Evolutionary conservation across 257 asterid species (phyloP).

Genomic region (Solanum chilense): DNA sequence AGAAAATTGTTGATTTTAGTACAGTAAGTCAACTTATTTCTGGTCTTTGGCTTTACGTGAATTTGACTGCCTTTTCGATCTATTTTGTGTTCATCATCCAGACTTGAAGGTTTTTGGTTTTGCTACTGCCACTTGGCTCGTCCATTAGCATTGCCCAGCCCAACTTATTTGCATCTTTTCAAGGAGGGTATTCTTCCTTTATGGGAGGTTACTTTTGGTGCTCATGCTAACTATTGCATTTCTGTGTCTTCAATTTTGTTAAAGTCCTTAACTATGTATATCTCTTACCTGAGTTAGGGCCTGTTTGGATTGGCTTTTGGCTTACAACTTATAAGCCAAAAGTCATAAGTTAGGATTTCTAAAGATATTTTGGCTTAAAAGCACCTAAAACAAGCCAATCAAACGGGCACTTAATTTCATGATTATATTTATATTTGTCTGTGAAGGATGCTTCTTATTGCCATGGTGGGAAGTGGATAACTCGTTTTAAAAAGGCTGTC

Average conservation of each 20-base stretch:
- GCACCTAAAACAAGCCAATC: no score
- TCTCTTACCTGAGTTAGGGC: background rate
- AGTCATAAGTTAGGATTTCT: no score
- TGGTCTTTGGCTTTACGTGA: background rate
- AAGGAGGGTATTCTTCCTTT: conserved; percentile 94
- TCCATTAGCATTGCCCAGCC: conserved; percentile 72
- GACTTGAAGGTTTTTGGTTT: conserved; percentile 91
- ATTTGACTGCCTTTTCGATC: background rate
- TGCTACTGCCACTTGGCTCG: conserved; percentile 93
- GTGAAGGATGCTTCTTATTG: conserved; percentile 86
- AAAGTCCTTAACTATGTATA: background rate
- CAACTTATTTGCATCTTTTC: conserved; percentile 93
- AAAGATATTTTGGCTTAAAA: no score
- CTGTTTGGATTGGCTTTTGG: no score
- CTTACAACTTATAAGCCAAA: no score
- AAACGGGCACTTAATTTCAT: background rate
- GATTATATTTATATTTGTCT: background rate
- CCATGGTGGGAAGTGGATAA: conserved; percentile 96
- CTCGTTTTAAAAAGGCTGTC: conserved; percentile 77
- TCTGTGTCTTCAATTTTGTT: background rate
- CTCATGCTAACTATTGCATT: background rate
- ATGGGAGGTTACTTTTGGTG: conserved; percentile 68
- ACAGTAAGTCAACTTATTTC: conserved; percentile 40
- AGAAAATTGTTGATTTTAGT: conserved; percentile 84
- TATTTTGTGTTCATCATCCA: background rate